Percentiles rank a stretch among this genome's conserved stretches.
phyloP scores from a whole-genome alignment of 2,329 filamentous ascomycete species.

The Cladophialophora bantiana region DNA sequence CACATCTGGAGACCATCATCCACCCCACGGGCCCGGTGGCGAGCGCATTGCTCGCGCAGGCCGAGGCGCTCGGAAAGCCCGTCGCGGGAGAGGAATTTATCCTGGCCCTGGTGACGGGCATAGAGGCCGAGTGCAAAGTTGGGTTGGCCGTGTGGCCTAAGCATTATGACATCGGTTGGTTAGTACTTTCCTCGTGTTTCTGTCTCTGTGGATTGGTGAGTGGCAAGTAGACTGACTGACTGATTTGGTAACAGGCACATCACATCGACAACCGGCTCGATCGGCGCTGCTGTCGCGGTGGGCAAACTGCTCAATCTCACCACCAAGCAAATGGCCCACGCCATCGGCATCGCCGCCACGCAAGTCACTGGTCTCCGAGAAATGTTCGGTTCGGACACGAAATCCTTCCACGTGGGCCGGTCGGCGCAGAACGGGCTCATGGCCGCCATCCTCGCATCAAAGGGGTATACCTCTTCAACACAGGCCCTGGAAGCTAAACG shows the following conservation, averaged over 20 bases:
- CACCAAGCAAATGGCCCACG: constrained; percentile 53
- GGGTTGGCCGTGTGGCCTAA: constrained; percentile 61
- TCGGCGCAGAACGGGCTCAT: constrained; percentile 61
- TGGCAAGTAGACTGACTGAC: not conserved
- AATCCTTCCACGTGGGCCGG: constrained; percentile 62
- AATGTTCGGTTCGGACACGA: constrained; percentile 64
- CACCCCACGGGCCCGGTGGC: constrained; percentile 62
- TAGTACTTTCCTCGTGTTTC: constrained; percentile 3
- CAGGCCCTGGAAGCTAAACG: constrained; percentile 60
- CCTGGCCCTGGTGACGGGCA: constrained; percentile 59
- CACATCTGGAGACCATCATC: constrained; percentile 63
- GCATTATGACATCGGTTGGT: constrained; percentile 64
- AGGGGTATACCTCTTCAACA: constrained; percentile 59
- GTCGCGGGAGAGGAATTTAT: constrained; percentile 58
- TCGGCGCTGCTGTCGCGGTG: constrained; percentile 62
- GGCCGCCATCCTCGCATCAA: constrained; percentile 54
- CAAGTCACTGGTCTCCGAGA: constrained; percentile 62
- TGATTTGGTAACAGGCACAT: constrained; percentile 50
- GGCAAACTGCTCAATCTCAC: constrained; percentile 56
- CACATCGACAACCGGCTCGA: constrained; percentile 59
- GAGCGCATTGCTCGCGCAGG: constrained; percentile 58
- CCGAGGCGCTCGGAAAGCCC: constrained; percentile 49
- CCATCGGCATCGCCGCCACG: constrained; percentile 61
- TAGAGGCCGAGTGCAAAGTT: constrained; percentile 62
- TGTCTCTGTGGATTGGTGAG: not conserved